Base-by-base conservation (phyloP, 306 rosid species). In the Boehmeria nivea region DNA sequence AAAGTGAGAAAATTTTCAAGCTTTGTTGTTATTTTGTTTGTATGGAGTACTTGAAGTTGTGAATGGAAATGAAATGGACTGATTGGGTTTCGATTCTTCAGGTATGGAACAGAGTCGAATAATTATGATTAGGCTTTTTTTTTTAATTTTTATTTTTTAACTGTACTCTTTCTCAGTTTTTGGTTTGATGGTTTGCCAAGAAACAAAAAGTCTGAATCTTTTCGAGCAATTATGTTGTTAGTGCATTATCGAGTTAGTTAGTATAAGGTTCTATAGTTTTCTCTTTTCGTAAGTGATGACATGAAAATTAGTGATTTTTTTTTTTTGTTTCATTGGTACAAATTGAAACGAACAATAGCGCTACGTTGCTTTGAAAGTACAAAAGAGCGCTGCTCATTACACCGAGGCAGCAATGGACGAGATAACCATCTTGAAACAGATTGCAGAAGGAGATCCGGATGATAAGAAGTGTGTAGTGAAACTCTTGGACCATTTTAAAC, bases 391-490 rank as follows among this genome's bases (percentile, higher is more conserved):
- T 39, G 94, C 88, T 62, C 98, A 90, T 81, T 90, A 90, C 69
- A 84, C 98, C 0, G 98, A 90, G 72, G 98, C 98, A 0, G 98
- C 98, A 1, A 70, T 86, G 94, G 98, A 90, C 21, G 98, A 90
- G 80, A 87, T 90, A 68, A 82, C 88, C 11, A 90, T 90, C 61
- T 74, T 90, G 80, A 81, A 87, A 69, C 98, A 90, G 79, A 74
- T 84, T 61, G 95, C 94, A 6, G 95, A 86, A 59, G 95, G 95
- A 59, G 95, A 90, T 70, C 70, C 76, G 0, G 85, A 72, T 12
- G 95, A 87, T 78, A 78, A 76, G 40, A 90, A 84, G 26, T 90
- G 95, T 51, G 98, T 86, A 45, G 95, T 90, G 75, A 90, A 90
- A 82, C 95, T 90, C 59, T 74, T 86, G 80, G 98, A 90, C 69